Evolutionary conservation across 805 yeast species (phyloP).

Genomic region (Kodamaea kakaduensis): DNA sequence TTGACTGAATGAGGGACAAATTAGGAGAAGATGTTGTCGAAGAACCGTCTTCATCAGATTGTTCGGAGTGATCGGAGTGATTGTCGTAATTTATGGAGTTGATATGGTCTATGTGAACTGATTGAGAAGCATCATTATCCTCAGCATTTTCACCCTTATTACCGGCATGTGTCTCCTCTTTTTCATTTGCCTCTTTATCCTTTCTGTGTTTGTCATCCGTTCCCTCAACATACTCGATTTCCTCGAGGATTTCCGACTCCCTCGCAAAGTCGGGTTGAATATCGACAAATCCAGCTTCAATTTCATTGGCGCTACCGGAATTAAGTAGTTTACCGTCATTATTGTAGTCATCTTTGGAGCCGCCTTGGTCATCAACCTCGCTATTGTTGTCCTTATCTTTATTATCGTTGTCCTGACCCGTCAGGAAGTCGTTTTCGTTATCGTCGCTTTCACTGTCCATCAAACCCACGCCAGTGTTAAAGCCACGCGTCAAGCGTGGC

Average conservation of each 20-base stretch:
- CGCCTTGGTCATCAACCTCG: not conserved
- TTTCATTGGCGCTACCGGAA: too few relatives aligned
- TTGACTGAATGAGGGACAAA: constrained; percentile 1
- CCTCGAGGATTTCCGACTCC: too few relatives aligned
- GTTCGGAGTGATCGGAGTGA: constrained; percentile 1
- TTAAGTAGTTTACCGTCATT: too few relatives aligned
- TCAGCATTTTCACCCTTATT: not conserved
- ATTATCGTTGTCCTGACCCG: not conserved
- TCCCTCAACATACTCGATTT: too few relatives aligned
- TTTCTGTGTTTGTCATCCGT: too few relatives aligned
- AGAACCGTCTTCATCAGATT: constrained; percentile 2
- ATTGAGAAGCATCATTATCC: not conserved
- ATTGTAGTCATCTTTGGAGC: too few relatives aligned
- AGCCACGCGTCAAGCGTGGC: constrained; percentile 12
- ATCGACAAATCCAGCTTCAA: too few relatives aligned
- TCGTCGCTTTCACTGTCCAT: constrained; percentile 4
- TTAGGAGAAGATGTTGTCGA: constrained; percentile 2
- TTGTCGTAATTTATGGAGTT: not conserved
- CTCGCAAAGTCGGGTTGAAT: too few relatives aligned
- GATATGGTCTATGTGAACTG: not conserved
- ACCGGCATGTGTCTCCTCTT: too few relatives aligned
- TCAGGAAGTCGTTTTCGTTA: not conserved
- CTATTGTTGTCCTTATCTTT: not conserved
- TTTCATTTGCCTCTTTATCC: too few relatives aligned
- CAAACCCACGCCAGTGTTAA: constrained; percentile 5